Percentiles rank a stretch among this genome's conserved stretches.
Conservation (phyloP, 2,329 filamentous ascomycete species). For the Fusarium liriodendri region DNA sequence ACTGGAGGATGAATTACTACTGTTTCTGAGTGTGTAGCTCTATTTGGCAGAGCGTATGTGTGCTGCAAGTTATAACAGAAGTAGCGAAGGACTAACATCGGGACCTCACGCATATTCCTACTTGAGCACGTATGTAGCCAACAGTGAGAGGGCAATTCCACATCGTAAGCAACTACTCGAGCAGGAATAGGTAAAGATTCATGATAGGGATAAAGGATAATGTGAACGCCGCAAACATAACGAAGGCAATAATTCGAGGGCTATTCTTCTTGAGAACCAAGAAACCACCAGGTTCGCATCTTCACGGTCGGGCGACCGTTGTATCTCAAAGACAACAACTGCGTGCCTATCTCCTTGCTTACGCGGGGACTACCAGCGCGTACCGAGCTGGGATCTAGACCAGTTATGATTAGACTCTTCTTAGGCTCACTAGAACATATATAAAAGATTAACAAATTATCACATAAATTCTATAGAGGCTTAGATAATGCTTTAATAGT, state of each 20-base stretch:
- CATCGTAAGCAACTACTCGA: no score
- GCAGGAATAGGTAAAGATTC: not conserved
- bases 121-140: not conserved
- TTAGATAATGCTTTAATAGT: no score
- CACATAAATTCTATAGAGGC: no score
- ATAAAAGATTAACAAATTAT: no score
- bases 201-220: not conserved
- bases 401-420: no score
- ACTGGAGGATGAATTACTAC: not conserved
- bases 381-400: no score
- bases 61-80: not conserved
- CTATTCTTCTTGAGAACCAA: not conserved
- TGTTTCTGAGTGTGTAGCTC: not conserved
- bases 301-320: not conserved
- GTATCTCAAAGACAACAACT: not conserved
- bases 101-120: not conserved
- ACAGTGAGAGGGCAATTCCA: not conserved
- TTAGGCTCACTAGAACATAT: no score
- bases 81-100: not conserved
- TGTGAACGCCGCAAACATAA: not conserved
- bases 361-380: no score
- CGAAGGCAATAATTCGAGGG: not conserved
- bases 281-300: not conserved
- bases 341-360: not conserved
- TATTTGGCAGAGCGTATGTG: not conserved